Percentiles rank a stretch among this genome's conserved stretches.
phyloP scores from a whole-genome alignment of 352 stramenopile species.

The Pythium aristosporum region DNA sequence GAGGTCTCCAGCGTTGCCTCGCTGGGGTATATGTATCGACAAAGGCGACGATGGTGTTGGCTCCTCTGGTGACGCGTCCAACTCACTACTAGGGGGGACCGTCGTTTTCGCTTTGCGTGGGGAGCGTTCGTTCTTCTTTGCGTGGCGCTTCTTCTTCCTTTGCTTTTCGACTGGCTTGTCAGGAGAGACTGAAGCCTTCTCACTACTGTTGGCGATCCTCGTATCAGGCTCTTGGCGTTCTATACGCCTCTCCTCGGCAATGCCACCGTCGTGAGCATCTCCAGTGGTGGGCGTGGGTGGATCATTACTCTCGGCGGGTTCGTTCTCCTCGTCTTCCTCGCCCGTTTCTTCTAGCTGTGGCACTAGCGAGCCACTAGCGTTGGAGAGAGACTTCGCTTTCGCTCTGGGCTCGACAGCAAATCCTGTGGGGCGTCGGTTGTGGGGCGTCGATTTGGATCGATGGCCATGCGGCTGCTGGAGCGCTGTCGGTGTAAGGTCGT shows the following conservation, averaged over 20 bases:
- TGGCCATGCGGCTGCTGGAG: not conserved
- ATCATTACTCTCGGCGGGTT: not conserved
- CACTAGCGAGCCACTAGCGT: not conserved
- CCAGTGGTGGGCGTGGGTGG: not conserved
- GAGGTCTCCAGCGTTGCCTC: conserved; percentile 1
- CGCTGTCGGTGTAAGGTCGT: not conserved
- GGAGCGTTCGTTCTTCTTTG: conserved; percentile 1
- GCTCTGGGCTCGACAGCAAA: not conserved
- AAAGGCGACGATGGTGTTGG: not conserved
- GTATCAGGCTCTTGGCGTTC: not conserved
- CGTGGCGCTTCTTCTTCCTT: conserved; percentile 24
- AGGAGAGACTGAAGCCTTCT: not conserved
- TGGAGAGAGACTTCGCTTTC: not conserved
- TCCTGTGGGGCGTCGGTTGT: conserved; percentile 2
- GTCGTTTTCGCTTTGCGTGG: not conserved
- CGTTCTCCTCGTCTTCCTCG: not conserved
- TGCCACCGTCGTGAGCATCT: not conserved
- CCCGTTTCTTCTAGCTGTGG: not conserved
- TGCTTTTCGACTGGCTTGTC: conserved; percentile 11
- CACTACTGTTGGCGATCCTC: not conserved
- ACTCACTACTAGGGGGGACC: too few species aligned
- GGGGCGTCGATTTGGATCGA: conserved; percentile 1
- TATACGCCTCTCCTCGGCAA: not conserved
- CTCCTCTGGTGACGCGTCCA: not conserved
- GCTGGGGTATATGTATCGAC: conserved; percentile 3